phyloP scores from a whole-genome alignment of 768 basidiomycete species.

The Boletellus ananas region DNA sequence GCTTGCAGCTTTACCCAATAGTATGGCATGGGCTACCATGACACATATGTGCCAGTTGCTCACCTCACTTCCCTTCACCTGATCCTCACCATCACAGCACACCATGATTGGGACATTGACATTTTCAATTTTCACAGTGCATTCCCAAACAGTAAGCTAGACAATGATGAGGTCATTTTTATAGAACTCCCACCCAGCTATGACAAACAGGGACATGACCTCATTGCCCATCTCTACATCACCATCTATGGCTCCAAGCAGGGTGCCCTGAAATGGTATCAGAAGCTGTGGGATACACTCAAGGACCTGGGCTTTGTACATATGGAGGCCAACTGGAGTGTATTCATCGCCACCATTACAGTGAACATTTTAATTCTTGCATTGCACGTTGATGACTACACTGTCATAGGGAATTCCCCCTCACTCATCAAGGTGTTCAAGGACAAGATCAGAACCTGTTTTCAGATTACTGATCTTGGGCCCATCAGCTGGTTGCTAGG shows the following conservation, averaged over 20 bases:
- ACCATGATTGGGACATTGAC: too few species aligned
- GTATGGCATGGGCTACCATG: not conserved
- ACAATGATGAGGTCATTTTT: too few species aligned
- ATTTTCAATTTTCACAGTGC: too few species aligned
- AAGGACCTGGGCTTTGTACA: not conserved
- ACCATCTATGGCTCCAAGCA: too few species aligned
- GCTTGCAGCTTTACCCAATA: not conserved
- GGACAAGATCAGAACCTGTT: not conserved
- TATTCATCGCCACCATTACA: not conserved
- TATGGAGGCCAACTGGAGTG: not conserved
- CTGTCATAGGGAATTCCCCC: not conserved
- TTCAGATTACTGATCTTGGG: not conserved
- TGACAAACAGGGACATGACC: not conserved
- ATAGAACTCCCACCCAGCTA: too few species aligned
- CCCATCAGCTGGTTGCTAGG: not conserved
- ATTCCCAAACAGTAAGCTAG: too few species aligned
- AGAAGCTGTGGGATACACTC: not conserved
- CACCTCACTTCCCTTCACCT: constrained; percentile 8
- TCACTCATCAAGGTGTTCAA: not conserved
- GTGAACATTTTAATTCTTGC: not conserved
- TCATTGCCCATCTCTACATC: too few species aligned
- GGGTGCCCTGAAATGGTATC: too few species aligned
- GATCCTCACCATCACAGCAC: too few species aligned
- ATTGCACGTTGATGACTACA: constrained; percentile 4
- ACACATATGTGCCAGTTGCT: not conserved